Base-by-base conservation (phyloP, 2,329 filamentous ascomycete genomes). In the Tricladium varicosporioides region DNA sequence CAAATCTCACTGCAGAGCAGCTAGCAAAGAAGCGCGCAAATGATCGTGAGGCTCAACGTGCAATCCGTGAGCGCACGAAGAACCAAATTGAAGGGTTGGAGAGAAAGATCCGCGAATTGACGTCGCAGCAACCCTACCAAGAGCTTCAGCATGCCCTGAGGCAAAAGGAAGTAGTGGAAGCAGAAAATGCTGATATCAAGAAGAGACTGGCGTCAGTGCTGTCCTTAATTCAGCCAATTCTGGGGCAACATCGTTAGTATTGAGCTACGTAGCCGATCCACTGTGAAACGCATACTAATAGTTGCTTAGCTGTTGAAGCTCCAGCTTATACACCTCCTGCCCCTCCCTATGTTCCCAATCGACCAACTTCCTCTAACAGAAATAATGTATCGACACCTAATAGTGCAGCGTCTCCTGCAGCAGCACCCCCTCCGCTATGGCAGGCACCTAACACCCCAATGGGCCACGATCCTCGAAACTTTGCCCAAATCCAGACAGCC, bases 1-100 rank as follows among this genome's bases (percentile, higher is more conserved):
- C 91, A 61, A 94, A 91, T 69, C 80, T 96, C 70, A 95, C 91
- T 10, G 89, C 91, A 5, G 89, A 92, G 60, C 92, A 96, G 74
- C 82, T 96, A 58, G 90, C 88, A 31, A 89, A 92, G 73, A 97
- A 96, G 78, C 82, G 92, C 62, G 91, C 91, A 68, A 96, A 96
- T 76, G 92, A 96, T 72, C 84, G 92, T 60, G 91, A 96, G 73
- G 92, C 92, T 44, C 92, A 96, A 75, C 83, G 92, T 50, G 90
- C 91, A 42, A 96, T 96, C 62, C 81, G 92, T 50, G 89, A 92
- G 72, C 83, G 92, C 65, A 96, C 92, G 42, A 93, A 92, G 76
- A 84, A 89, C 69, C 89, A 92, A 72, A 96, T 96, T 68, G 90
- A 95, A 70, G 78, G 78, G 31, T 78, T 96, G 51, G 90, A 95